These are phyloP conservation scores for Metschnikowia continentalis DNA, from an alignment of 805 yeast species.

Conservation along the genomic window DNA sequence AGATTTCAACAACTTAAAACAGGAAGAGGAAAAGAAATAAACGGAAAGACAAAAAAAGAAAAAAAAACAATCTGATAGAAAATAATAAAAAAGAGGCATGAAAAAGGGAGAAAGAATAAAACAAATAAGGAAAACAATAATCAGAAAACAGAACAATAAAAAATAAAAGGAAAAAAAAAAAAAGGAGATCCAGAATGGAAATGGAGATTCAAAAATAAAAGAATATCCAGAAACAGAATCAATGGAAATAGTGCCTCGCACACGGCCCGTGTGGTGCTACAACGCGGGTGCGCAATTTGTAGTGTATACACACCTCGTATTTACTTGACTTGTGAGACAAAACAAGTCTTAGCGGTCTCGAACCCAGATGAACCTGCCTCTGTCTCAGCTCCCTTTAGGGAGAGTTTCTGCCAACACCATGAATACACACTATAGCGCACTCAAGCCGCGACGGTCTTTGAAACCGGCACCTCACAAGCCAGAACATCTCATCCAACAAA, in stretches of 20 bases:
- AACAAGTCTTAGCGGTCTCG: not conserved
- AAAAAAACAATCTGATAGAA: too few relatives aligned
- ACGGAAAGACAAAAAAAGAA: too few relatives aligned
- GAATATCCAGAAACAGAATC: too few relatives aligned
- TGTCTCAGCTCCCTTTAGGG: not conserved
- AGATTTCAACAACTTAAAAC: too few relatives aligned
- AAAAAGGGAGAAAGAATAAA: not conserved
- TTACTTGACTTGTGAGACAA: not conserved
- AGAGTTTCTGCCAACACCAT: not conserved
- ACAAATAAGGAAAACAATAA: not conserved
- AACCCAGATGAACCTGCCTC: constrained; percentile 1
- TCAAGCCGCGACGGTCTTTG: not conserved
- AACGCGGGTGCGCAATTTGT: not conserved
- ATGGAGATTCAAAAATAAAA: too few relatives aligned
- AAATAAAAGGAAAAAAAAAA: not conserved
- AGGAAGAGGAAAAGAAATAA: too few relatives aligned
- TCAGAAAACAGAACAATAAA: not conserved
- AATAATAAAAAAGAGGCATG: too few relatives aligned
- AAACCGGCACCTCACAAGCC: not conserved
- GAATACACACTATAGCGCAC: not conserved
- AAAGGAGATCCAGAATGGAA: not conserved
- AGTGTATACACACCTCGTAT: not conserved
- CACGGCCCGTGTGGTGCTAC: not conserved
- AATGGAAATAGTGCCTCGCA: not conserved
- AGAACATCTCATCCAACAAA: not conserved